phyloP scores from a whole-genome alignment of 2,329 filamentous ascomycete genomes.

The Fusarium sp. region DNA sequence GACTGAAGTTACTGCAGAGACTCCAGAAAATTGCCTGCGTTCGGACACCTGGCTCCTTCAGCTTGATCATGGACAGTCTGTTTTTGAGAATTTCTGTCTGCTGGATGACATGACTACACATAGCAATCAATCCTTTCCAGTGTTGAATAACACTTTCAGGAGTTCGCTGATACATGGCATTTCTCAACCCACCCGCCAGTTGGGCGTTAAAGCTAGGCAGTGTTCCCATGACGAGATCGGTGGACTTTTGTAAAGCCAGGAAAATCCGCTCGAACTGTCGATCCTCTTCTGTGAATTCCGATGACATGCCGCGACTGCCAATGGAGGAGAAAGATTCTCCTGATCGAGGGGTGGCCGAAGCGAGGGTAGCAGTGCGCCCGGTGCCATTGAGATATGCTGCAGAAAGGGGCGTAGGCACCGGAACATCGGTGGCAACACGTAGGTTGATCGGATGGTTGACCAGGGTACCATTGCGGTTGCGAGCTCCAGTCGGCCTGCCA shows the following conservation, averaged over 20 bases:
- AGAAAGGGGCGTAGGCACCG: conserved; percentile 49
- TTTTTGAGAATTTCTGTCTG: conserved; percentile 78
- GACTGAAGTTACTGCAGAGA: conserved; percentile 79
- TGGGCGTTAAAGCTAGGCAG: conserved; percentile 77
- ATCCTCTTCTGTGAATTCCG: conserved; percentile 81
- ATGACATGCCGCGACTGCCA: conserved; percentile 57
- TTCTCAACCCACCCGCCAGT: conserved; percentile 71
- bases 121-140: conserved; percentile 77
- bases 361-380: conserved; percentile 63
- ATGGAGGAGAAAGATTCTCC: conserved; percentile 80
- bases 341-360: conserved; percentile 79
- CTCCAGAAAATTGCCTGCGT: conserved; percentile 72
- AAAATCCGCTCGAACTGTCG: conserved; percentile 85
- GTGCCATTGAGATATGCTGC: conserved; percentile 61
- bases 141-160: conserved; percentile 70
- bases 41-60: conserved; percentile 83
- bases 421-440: conserved; percentile 66
- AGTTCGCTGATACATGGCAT: conserved; percentile 69
- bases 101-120: conserved; percentile 76
- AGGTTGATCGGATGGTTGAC: conserved; percentile 65
- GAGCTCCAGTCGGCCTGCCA: conserved; percentile 55
- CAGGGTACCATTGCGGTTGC: conserved; percentile 52
- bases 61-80: conserved; percentile 80
- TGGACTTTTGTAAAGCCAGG: conserved; percentile 77
- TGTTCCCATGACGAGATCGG: conserved; percentile 77